A percentile compares a stretch with the other conserved stretches of the same genome.
Evolutionary conservation across 2,329 filamentous ascomycete genomes (phyloP).

Genomic region (Claviceps sp.): DNA sequence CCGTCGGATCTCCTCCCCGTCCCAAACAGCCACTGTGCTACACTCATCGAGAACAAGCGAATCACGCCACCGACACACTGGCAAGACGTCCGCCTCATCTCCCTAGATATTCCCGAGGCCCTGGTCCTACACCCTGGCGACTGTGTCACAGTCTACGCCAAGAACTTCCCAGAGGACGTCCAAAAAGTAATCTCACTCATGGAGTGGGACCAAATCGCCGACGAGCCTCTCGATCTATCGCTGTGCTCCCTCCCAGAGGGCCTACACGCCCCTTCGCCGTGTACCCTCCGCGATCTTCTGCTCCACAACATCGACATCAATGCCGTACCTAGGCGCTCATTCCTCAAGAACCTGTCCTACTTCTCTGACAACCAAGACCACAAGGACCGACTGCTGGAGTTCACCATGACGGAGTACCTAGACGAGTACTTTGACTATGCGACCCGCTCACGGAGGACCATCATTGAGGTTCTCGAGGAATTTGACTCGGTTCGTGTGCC

Average conservation of each 20-base stretch:
- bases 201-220: slow-evolving; percentile 63
- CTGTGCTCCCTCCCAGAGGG: slow-evolving; percentile 19
- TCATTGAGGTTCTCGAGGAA: slow-evolving; percentile 83
- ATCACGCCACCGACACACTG: slow-evolving; percentile 68
- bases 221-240: slow-evolving; percentile 47
- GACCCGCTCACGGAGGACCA: slow-evolving; percentile 75
- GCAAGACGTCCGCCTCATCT: slow-evolving; percentile 85
- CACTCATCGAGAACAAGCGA: slow-evolving; percentile 51
- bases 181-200: slow-evolving; percentile 63
- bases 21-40: slow-evolving; percentile 40
- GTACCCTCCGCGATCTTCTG: slow-evolving; percentile 62
- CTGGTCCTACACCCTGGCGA: slow-evolving; percentile 54
- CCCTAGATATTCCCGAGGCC: slow-evolving; percentile 30
- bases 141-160: slow-evolving; percentile 69
- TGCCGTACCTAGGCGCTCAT: slow-evolving; percentile 74
- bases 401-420: slow-evolving; percentile 63
- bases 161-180: slow-evolving; percentile 77
- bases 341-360: slow-evolving; percentile 67
- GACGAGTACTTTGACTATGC: slow-evolving; percentile 97
- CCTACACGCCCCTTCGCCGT: slow-evolving; percentile 25
- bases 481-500: slow-evolving; percentile 78
- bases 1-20: slow-evolving; percentile 37
- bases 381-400: slow-evolving; percentile 69
- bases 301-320: slow-evolving; percentile 80
- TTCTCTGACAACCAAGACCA: slow-evolving; percentile 63